Evolutionary conservation across 176 grass and related monocot genomes (phyloP).

Genomic region (Neostapfia colusana): DNA sequence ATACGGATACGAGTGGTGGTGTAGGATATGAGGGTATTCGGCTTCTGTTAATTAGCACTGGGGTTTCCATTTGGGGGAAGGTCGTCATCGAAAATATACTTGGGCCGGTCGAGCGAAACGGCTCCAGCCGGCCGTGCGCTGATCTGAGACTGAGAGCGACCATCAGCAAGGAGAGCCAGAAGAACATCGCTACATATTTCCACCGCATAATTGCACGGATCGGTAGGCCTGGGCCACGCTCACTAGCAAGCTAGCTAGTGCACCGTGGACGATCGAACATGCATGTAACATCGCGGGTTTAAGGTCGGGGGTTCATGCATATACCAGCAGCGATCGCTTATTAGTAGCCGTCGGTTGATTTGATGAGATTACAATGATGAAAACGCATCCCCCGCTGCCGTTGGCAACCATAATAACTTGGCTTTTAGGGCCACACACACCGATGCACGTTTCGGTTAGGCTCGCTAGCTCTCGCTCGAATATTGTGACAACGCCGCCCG

Average conservation of each 20-base stretch:
- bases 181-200: background rate
- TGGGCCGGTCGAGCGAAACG: slow-evolving; percentile 51
- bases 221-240: slow-evolving; percentile 6
- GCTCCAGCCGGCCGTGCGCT: slow-evolving; percentile 17
- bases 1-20: slow-evolving; percentile 11
- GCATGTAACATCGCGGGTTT: background rate
- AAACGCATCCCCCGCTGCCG: slow-evolving; percentile 12
- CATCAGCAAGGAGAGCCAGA: slow-evolving; percentile 3
- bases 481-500: background rate
- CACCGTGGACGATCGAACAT: background rate
- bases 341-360: background rate
- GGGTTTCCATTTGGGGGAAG: slow-evolving; percentile 66
- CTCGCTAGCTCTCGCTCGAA: slow-evolving; percentile 5
- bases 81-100: slow-evolving; percentile 61
- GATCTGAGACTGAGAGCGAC: slow-evolving; percentile 36
- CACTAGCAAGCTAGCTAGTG: background rate
- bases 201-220: slow-evolving; percentile 7
- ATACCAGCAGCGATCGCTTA: background rate
- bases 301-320: slow-evolving; percentile 6
- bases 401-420: slow-evolving; percentile 38
- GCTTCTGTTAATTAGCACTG: slow-evolving; percentile 45
- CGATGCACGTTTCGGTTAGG: slow-evolving; percentile 37
- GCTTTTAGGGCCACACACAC: slow-evolving; percentile 41
- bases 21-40: slow-evolving; percentile 18
- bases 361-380: slow-evolving; percentile 33